Conservation (phyloP, 176 grass and related monocot genomes). For the Eremochloa ophiuroides region DNA sequence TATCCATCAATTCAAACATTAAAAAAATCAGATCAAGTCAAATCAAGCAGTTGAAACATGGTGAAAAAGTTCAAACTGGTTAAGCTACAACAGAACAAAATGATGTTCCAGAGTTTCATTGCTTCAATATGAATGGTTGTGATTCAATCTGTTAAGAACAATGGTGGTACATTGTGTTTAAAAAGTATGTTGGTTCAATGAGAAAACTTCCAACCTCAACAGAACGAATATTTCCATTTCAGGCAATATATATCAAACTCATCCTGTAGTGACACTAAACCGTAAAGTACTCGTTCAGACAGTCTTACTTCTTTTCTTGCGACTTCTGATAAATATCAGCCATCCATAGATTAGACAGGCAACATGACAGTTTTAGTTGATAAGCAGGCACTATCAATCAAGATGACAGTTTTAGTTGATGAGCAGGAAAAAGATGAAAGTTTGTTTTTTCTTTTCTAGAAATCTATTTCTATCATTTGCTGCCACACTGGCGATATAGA, state of each 20-base stretch:
- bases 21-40: not conserved
- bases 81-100: not conserved
- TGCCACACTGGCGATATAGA: no score
- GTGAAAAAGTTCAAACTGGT: not conserved
- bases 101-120: not conserved
- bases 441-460: not conserved
- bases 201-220: not conserved
- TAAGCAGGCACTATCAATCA: not conserved
- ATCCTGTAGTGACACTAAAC: not conserved
- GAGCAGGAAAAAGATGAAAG: not conserved
- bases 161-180: not conserved
- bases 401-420: not conserved
- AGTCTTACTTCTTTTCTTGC: not conserved
- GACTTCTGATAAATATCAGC: not conserved
- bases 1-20: not conserved
- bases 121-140: not conserved
- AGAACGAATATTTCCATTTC: not conserved
- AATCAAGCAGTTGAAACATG: not conserved
- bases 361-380: not conserved
- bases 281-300: not conserved
- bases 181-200: not conserved
- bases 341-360: not conserved
- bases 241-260: not conserved
- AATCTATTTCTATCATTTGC: not conserved
- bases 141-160: not conserved